These are phyloP conservation scores for Dryadomyces quercivorus DNA, from an alignment of 2,329 filamentous ascomycete species.

Conservation along the genomic window DNA sequence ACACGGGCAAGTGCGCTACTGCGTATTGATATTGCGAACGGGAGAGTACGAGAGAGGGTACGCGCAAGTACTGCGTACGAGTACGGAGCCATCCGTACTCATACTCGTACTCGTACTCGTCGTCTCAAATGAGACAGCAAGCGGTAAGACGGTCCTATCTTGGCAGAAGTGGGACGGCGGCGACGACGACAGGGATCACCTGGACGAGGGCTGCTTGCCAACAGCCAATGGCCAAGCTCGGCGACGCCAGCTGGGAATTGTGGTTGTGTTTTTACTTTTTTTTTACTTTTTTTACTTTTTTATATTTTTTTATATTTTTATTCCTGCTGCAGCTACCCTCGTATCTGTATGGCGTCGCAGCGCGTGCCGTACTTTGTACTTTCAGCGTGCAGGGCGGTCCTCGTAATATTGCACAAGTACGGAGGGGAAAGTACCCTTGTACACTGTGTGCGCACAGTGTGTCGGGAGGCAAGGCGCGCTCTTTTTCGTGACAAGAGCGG, in stretches of 20 bases:
- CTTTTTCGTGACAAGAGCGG: too few relatives aligned
- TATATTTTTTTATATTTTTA: too few relatives aligned
- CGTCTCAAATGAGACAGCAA: background rate
- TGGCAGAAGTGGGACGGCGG: background rate
- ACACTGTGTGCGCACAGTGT: too few relatives aligned
- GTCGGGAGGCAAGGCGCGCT: too few relatives aligned
- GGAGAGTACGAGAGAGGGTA: background rate
- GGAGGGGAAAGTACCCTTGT: too few relatives aligned
- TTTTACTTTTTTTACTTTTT: background rate
- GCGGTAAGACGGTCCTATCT: background rate
- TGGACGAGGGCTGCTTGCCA: background rate
- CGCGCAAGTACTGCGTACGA: background rate
- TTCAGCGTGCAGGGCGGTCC: too few relatives aligned
- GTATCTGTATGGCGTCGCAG: too few relatives aligned
- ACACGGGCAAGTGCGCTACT: background rate
- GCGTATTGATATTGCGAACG: too few relatives aligned
- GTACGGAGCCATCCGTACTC: background rate
- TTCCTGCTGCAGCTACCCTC: too few relatives aligned
- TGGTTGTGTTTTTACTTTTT: too few relatives aligned
- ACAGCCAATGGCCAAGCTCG: background rate
- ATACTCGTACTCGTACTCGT: background rate
- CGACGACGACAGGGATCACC: background rate
- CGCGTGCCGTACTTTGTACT: too few relatives aligned
- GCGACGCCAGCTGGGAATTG: background rate
- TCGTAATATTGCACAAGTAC: too few relatives aligned